Percentiles rank a stretch among this genome's conserved stretches.
phyloP scores from a whole-genome alignment of 495 filamentous ascomycete genomes.

The Astrothelium macrocarpum region DNA sequence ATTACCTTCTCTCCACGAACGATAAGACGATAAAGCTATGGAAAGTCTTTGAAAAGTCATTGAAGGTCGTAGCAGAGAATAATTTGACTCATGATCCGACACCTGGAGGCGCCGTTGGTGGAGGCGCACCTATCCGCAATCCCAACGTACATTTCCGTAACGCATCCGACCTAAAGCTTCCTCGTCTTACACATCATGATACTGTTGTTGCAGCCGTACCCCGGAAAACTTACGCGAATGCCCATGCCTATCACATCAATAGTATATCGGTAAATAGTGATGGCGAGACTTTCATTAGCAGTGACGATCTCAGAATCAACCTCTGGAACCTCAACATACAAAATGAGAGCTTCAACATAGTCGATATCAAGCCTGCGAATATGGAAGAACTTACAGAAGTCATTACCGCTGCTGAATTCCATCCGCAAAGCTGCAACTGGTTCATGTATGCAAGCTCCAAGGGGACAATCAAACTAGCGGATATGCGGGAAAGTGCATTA shows the following conservation, averaged over 20 bases:
- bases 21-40: constrained; percentile 99
- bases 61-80: constrained; percentile 98
- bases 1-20: constrained; percentile 96
- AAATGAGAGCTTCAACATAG: constrained; percentile 99
- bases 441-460: constrained; percentile 99
- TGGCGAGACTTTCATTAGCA: constrained; percentile 98
- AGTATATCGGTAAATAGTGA: constrained; percentile 99
- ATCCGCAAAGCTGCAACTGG: constrained; percentile 96
- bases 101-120: constrained; percentile 59
- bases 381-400: constrained; percentile 99
- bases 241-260: constrained; percentile 99
- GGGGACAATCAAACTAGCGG: constrained; percentile 95
- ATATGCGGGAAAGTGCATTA: constrained; percentile 92
- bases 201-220: constrained; percentile 96
- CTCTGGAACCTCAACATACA: constrained; percentile 99
- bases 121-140: constrained; percentile 59
- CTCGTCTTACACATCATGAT: constrained; percentile 93
- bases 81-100: constrained; percentile 93
- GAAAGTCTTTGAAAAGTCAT: constrained; percentile 99
- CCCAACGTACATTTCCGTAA: constrained; percentile 67
- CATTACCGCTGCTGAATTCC: constrained; percentile 96
- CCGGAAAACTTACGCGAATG: constrained; percentile 91
- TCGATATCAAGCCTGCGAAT: constrained; percentile 98
- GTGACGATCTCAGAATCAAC: constrained; percentile 95
- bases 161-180: constrained; percentile 77